phyloP scores from a whole-genome alignment of 2,329 filamentous ascomycete genomes.

The Claviceps sorghi region DNA sequence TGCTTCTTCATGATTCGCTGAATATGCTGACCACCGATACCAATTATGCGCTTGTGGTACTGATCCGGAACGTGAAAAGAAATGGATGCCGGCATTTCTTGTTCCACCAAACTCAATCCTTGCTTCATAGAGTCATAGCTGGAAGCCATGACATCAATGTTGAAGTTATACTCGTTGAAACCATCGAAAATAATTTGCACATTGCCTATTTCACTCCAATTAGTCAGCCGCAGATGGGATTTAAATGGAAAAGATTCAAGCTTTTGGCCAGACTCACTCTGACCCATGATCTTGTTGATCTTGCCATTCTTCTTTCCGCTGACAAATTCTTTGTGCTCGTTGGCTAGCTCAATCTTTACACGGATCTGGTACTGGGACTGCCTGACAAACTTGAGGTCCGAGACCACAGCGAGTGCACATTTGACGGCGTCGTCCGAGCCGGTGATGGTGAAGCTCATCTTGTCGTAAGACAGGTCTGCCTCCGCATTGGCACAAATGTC shows the following conservation, averaged over 20 bases:
- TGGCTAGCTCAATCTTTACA: constrained; percentile 96
- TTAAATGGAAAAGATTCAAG: neutral
- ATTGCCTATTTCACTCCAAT: constrained; percentile 41
- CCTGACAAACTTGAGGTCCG: constrained; percentile 77
- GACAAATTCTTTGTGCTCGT: constrained; percentile 98
- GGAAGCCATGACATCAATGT: constrained; percentile 89
- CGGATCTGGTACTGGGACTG: constrained; percentile 83
- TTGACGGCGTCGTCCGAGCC: constrained; percentile 96
- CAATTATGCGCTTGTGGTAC: constrained; percentile 98
- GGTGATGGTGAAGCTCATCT: constrained; percentile 83
- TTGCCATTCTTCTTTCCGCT: constrained; percentile 99
- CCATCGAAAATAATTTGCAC: constrained; percentile 98
- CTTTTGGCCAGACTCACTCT: constrained; percentile 38
- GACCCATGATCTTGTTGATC: constrained; percentile 99
- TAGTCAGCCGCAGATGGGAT: neutral
- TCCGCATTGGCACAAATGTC: constrained; percentile 95
- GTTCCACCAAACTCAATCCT: constrained; percentile 81
- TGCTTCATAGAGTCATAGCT: constrained; percentile 92
- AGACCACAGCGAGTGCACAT: constrained; percentile 84
- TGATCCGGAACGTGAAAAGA: constrained; percentile 98
- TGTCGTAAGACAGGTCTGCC: constrained; percentile 88
- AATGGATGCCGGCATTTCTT: constrained; percentile 98
- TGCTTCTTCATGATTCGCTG: constrained; percentile 99
- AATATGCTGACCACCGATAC: constrained; percentile 95
- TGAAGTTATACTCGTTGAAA: constrained; percentile 99